These are phyloP conservation scores for Sporothrix schenckii DNA, from an alignment of 2,329 filamentous ascomycete species.

Conservation along the genomic window DNA sequence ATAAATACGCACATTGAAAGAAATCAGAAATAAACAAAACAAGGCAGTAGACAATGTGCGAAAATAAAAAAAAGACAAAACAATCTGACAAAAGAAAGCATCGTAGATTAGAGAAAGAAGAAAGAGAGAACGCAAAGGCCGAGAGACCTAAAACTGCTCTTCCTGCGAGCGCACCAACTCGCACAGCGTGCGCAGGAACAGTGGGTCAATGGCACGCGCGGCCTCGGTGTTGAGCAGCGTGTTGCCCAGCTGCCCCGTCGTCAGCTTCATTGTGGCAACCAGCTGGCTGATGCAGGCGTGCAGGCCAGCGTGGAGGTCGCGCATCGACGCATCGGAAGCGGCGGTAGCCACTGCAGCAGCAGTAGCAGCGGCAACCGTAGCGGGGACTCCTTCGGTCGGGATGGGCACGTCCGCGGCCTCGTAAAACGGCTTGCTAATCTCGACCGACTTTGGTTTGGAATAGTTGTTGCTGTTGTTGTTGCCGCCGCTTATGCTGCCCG, in stretches of 20 bases:
- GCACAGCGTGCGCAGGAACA: slow-evolving; percentile 48
- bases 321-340: slow-evolving; percentile 40
- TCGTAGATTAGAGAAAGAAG: background rate
- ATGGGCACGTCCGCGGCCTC: background rate
- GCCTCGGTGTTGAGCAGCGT: slow-evolving; percentile 34
- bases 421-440: slow-evolving; percentile 24
- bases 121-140: background rate
- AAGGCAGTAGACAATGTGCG: background rate
- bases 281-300: slow-evolving; percentile 55
- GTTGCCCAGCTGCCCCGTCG: slow-evolving; percentile 31
- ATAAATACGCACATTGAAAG: background rate
- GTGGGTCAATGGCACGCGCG: slow-evolving; percentile 42
- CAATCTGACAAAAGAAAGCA: background rate
- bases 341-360: slow-evolving; percentile 1
- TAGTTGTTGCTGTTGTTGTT: background rate
- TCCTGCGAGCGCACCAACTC: slow-evolving; percentile 50
- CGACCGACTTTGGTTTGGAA: background rate
- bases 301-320: slow-evolving; percentile 55
- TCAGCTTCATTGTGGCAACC: slow-evolving; percentile 52
- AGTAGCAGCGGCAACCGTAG: slow-evolving; percentile 14
- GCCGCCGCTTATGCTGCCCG: background rate
- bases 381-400: slow-evolving; percentile 15
- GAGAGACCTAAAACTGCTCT: slow-evolving; percentile 37
- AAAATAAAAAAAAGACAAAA: background rate
- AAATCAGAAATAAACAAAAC: background rate